These are phyloP conservation scores for Aspergillus niger DNA, from an alignment of 2,329 filamentous ascomycete genomes.

Conservation along the genomic window DNA sequence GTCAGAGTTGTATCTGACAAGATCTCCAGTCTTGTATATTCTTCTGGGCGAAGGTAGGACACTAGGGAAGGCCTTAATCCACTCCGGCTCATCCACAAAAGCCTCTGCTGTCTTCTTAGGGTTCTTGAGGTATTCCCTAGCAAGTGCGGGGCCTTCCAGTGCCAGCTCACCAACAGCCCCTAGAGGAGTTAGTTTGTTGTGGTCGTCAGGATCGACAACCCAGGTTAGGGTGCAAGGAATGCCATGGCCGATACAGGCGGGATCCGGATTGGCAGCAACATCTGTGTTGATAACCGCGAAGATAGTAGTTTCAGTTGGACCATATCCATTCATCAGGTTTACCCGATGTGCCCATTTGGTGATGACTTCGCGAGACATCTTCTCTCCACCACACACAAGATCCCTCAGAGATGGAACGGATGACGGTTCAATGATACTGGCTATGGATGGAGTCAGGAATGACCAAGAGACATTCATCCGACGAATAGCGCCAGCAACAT, in stretches of 20 bases:
- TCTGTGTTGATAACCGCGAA: conserved; percentile 34
- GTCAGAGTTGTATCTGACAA: conserved; percentile 24
- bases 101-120: conserved; percentile 32
- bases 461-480: conserved; percentile 54
- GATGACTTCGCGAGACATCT: conserved; percentile 72
- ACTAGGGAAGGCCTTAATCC: conserved; percentile 21
- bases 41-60: conserved; percentile 16
- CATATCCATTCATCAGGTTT: conserved; percentile 43
- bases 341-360: conserved; percentile 62
- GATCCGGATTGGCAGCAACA: conserved; percentile 26
- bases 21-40: conserved; percentile 33
- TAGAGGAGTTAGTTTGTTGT: conserved; percentile 37
- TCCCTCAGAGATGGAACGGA: conserved; percentile 45
- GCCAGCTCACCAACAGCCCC: conserved; percentile 40
- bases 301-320: conserved; percentile 40
- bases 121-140: conserved; percentile 44
- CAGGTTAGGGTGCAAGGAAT: conserved; percentile 29
- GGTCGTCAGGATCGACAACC: conserved; percentile 37
- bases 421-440: conserved; percentile 43
- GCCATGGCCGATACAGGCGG: conserved; percentile 27
- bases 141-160: conserved; percentile 41
- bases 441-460: conserved; percentile 49
- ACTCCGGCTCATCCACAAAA: conserved; percentile 32
- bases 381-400: conserved; percentile 52
- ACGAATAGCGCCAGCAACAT: conserved; percentile 50